Percentiles rank a stretch among this genome's conserved stretches.
Evolutionary conservation across 257 asterid genomes (phyloP).

Genomic region (Capsicum pubescens): DNA sequence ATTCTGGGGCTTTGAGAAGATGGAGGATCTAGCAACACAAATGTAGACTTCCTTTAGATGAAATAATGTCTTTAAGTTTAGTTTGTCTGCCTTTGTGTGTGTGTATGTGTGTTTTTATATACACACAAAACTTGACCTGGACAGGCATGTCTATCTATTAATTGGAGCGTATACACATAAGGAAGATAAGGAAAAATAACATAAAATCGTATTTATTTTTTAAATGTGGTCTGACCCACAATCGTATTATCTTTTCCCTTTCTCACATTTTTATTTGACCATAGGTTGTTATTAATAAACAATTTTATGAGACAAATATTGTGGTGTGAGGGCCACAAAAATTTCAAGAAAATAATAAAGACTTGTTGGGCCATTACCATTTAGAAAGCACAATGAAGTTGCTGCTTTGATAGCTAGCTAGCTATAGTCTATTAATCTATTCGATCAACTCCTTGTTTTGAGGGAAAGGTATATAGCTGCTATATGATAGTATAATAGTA

Average conservation of each 20-base stretch:
- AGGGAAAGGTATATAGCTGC: background rate
- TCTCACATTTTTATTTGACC: conserved; percentile 1
- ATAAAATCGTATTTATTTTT: background rate
- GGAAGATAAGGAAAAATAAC: conserved; percentile 30
- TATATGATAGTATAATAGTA: too few relatives aligned
- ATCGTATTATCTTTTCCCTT: conserved; percentile 21
- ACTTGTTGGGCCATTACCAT: conserved; percentile 32
- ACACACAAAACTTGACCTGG: conserved; percentile 18
- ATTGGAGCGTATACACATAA: conserved; percentile 28
- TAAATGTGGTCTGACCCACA: conserved; percentile 25
- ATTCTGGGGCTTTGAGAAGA: conserved; percentile 21
- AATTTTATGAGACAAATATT: conserved; percentile 20
- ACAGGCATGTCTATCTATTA: background rate
- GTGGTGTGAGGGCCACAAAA: conserved; percentile 24
- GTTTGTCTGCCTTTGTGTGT: background rate
- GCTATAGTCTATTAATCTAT: background rate
- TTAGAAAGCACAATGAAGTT: conserved; percentile 43
- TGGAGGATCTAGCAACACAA: conserved; percentile 11
- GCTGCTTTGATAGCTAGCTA: conserved; percentile 5
- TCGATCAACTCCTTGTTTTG: background rate
- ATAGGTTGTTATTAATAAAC: background rate
- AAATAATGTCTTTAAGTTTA: background rate
- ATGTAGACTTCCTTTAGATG: conserved; percentile 24
- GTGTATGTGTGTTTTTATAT: background rate
- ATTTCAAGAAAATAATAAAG: background rate